These are phyloP conservation scores for Hericium erinaceus DNA, from an alignment of 768 basidiomycete species.

Conservation along the genomic window DNA sequence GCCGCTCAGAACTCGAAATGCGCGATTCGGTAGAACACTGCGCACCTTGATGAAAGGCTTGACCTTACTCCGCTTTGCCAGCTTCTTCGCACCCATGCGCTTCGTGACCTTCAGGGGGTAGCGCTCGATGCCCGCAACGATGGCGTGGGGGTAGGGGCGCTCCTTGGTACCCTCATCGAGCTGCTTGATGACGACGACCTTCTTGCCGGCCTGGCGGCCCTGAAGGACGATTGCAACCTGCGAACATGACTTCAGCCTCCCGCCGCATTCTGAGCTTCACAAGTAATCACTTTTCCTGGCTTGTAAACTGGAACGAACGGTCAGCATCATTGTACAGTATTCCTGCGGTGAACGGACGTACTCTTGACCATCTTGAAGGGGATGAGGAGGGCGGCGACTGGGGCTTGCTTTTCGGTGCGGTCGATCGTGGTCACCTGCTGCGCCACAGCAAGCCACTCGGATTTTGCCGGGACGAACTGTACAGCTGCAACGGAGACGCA, in stretches of 20 bases:
- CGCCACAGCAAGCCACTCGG: slow-evolving; percentile 19
- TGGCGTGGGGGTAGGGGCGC: slow-evolving; percentile 92
- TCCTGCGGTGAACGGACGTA: slow-evolving; percentile 1
- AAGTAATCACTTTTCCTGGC: slow-evolving; percentile 69
- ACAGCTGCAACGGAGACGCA: slow-evolving; percentile 7
- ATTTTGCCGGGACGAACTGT: slow-evolving; percentile 16
- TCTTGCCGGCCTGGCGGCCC: slow-evolving; percentile 98
- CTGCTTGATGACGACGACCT: slow-evolving; percentile 99
- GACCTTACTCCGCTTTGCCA: slow-evolving; percentile 88
- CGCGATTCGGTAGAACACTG: slow-evolving; percentile 1
- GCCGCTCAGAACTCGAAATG: neutral
- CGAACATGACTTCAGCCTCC: neutral
- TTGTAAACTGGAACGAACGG: slow-evolving; percentile 62
- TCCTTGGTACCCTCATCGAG: slow-evolving; percentile 95
- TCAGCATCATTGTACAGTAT: neutral
- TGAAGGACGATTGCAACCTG: slow-evolving; percentile 95
- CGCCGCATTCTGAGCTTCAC: neutral
- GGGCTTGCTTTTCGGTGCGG: slow-evolving; percentile 9
- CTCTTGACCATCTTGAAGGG: slow-evolving; percentile 22
- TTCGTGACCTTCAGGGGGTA: slow-evolving; percentile 97
- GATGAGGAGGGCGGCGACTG: slow-evolving; percentile 7
- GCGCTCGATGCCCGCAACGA: slow-evolving; percentile 96
- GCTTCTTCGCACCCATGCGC: slow-evolving; percentile 94
- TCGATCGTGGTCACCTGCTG: neutral
- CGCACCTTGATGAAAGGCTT: slow-evolving; percentile 99